These are phyloP conservation scores for Didymella exigua DNA, from an alignment of 2,329 filamentous ascomycete genomes.

Conservation along the genomic window DNA sequence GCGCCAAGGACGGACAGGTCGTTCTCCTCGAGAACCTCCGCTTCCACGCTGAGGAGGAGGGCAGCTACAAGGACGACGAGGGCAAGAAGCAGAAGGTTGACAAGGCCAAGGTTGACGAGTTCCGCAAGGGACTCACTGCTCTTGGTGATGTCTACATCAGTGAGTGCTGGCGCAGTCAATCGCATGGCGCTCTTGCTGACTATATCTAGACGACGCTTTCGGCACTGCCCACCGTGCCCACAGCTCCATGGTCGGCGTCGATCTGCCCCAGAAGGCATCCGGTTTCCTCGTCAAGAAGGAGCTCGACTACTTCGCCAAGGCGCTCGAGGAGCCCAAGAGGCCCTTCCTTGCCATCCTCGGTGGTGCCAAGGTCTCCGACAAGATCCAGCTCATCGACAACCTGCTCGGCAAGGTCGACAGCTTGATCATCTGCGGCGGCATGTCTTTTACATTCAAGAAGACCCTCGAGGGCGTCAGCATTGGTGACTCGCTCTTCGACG, in stretches of 20 bases:
- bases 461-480: conserved; percentile 90
- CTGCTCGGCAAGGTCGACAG: conserved; percentile 97
- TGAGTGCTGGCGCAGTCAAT: conserved; percentile 53
- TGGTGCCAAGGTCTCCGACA: conserved; percentile 98
- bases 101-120: conserved; percentile 87
- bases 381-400: conserved; percentile 99
- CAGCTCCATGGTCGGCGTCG: conserved; percentile 98
- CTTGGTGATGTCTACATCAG: conserved; percentile 97
- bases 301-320: conserved; percentile 98
- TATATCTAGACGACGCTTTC: conserved; percentile 83
- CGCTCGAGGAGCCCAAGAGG: conserved; percentile 87
- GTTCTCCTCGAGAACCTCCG: conserved; percentile 96
- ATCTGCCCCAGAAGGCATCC: conserved; percentile 94
- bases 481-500: conserved; percentile 89
- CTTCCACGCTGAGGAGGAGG: conserved; percentile 98
- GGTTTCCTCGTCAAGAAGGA: conserved; percentile 99
- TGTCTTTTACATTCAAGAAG: conserved; percentile 99
- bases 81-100: conserved; percentile 99
- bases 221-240: conserved; percentile 97
- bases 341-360: conserved; percentile 99
- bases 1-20: conserved; percentile 79
- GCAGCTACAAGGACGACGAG: conserved; percentile 88
- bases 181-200: conserved; percentile 25
- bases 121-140: conserved; percentile 92
- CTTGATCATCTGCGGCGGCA: conserved; percentile 93